These are phyloP conservation scores for Adansonia digitata DNA, from an alignment of 345 rosid species.

Conservation along the genomic window DNA sequence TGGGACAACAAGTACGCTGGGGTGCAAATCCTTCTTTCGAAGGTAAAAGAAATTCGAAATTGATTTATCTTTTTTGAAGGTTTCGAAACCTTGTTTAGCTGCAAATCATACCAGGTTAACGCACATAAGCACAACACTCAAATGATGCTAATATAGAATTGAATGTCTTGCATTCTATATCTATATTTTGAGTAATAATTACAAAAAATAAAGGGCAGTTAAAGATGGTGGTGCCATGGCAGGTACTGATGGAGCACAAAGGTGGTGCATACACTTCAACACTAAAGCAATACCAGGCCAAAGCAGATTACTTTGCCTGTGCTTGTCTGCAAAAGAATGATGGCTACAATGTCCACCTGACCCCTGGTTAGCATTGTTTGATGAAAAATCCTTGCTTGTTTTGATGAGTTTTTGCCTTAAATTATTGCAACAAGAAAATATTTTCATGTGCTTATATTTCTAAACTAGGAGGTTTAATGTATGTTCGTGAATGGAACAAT, in stretches of 20 bases:
- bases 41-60: conserved; percentile 34
- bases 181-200: background rate
- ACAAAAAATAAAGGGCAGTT: background rate
- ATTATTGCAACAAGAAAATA: background rate
- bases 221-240: conserved; percentile 9
- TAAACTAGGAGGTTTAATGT: conserved; percentile 61
- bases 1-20: conserved; percentile 95
- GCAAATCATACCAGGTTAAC: background rate
- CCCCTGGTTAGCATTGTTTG: conserved; percentile 41
- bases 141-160: background rate
- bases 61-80: background rate
- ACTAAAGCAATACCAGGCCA: conserved; percentile 54
- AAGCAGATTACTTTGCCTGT: conserved; percentile 74
- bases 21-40: conserved; percentile 68
- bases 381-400: background rate
- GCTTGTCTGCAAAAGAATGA: conserved; percentile 79
- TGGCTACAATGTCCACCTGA: conserved; percentile 55
- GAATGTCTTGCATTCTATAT: background rate
- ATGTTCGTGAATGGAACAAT: conserved; percentile 79
- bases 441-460: background rate
- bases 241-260: conserved; percentile 62
- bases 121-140: background rate
- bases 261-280: conserved; percentile 36
- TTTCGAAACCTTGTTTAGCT: background rate
- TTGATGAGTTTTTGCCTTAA: background rate